A percentile compares a stretch with the other conserved stretches of the same genome.
These are phyloP conservation scores for Fusarium citri DNA, from an alignment of 2,329 filamentous ascomycete genomes.

Conservation along the genomic window DNA sequence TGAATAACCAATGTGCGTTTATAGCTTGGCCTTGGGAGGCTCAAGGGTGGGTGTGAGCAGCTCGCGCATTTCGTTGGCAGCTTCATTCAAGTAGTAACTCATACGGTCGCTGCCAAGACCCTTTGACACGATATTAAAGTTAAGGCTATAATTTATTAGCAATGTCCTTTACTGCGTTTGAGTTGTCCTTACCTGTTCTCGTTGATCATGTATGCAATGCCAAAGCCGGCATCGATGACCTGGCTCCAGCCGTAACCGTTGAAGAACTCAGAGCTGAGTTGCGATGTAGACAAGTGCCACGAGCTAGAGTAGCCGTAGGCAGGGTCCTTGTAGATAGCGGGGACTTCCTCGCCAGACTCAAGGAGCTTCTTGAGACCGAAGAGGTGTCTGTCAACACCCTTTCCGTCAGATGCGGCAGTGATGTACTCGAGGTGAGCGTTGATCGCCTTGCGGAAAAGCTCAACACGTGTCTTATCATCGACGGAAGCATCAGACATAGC, in stretches of 20 bases:
- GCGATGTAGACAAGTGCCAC: conserved; percentile 90
- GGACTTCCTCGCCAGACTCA: conserved; percentile 81
- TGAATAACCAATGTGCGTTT: conserved; percentile 49
- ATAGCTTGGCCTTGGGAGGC: conserved; percentile 87
- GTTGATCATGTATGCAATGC: conserved; percentile 99
- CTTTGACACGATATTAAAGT: conserved; percentile 99
- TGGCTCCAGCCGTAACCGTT: conserved; percentile 99
- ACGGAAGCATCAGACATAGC: conserved; percentile 79
- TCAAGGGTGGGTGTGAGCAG: conserved; percentile 84
- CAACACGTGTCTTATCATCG: conserved; percentile 73
- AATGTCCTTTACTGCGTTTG: neutral
- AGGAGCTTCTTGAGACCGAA: conserved; percentile 95
- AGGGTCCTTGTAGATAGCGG: conserved; percentile 87
- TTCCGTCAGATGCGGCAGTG: conserved; percentile 86
- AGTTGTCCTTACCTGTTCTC: conserved; percentile 79
- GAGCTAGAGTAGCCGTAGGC: conserved; percentile 84
- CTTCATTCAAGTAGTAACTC: conserved; percentile 96
- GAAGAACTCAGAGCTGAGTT: conserved; percentile 96
- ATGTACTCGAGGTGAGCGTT: conserved; percentile 92
- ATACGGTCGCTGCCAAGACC: conserved; percentile 89
- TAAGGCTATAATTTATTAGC: conserved; percentile 69
- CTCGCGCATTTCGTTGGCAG: conserved; percentile 88
- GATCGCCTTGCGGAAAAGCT: conserved; percentile 85
- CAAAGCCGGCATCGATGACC: conserved; percentile 94
- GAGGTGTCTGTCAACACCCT: conserved; percentile 95